phyloP scores from a whole-genome alignment of 1,284 basidiomycete species.

The Sporisorium iseilematis-ciliati region DNA sequence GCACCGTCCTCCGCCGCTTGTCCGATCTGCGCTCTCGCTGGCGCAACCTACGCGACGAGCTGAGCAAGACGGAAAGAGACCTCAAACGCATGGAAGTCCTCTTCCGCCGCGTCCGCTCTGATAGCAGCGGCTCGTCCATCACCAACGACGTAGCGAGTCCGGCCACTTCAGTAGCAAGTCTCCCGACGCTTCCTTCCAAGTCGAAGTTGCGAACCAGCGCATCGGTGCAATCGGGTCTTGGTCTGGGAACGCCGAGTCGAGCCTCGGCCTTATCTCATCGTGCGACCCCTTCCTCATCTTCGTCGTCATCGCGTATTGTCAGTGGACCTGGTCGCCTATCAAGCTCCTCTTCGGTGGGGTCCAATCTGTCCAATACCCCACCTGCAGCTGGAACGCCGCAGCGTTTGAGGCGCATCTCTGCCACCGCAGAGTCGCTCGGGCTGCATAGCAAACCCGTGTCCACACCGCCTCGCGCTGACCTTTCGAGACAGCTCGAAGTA shows the following conservation, averaged over 20 bases:
- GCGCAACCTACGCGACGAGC: constrained; percentile 81
- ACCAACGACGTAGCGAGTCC: constrained; percentile 37
- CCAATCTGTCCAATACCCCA: constrained; percentile 45
- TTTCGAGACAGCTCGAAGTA: constrained; percentile 31
- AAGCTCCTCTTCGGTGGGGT: constrained; percentile 40
- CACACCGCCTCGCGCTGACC: constrained; percentile 27
- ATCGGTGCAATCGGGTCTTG: constrained; percentile 38
- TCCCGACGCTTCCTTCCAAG: constrained; percentile 28
- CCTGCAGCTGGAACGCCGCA: constrained; percentile 25
- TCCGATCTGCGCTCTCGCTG: constrained; percentile 86
- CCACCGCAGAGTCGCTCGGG: constrained; percentile 42
- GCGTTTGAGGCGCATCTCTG: constrained; percentile 44
- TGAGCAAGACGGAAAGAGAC: constrained; percentile 81
- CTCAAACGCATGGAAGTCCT: constrained; percentile 80
- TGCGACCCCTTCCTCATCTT: constrained; percentile 23
- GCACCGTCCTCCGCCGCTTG: constrained; percentile 87
- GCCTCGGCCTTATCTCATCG: constrained; percentile 19
- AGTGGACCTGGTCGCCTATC: constrained; percentile 44
- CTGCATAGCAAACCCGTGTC: constrained; percentile 27
- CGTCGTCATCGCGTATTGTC: constrained; percentile 27
- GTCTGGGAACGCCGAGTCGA: constrained; percentile 43
- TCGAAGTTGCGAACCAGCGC: constrained; percentile 33
- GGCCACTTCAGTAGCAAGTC: constrained; percentile 32
- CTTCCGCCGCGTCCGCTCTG: constrained; percentile 68
- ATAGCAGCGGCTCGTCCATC: constrained; percentile 38